Percentiles rank a stretch among this genome's conserved stretches.
Evolutionary conservation across 176 grass and related monocot genomes (phyloP).

Genomic region (Luzula sylvatica): DNA sequence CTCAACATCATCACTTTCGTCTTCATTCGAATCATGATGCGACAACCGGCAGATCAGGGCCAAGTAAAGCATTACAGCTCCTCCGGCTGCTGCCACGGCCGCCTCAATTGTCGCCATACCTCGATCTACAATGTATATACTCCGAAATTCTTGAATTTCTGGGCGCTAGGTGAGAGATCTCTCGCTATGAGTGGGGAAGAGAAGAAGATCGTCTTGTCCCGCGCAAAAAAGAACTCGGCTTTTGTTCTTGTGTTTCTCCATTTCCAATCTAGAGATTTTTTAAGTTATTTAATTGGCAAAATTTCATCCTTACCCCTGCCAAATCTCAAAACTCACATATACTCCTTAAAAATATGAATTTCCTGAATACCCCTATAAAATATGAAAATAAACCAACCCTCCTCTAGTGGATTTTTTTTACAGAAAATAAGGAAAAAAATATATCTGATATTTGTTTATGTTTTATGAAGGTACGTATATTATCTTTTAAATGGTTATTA

Average conservation of each 20-base stretch:
- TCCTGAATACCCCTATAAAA: neutral
- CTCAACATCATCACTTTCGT: neutral
- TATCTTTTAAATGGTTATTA: no score
- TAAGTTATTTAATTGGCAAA: neutral
- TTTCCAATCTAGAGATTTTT: neutral
- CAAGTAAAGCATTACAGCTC: slow-evolving; percentile 23
- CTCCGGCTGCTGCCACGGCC: slow-evolving; percentile 22
- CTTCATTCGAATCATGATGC: slow-evolving; percentile 11
- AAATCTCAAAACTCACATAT: neutral
- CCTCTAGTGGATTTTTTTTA: no score
- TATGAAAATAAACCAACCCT: neutral
- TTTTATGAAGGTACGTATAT: no score
- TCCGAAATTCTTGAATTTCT: neutral
- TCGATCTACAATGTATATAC: slow-evolving; percentile 24
- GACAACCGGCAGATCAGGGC: slow-evolving; percentile 21
- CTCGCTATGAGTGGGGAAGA: neutral
- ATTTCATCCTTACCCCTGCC: neutral
- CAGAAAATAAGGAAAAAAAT: no score
- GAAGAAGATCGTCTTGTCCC: slow-evolving; percentile 16
- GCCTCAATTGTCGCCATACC: slow-evolving; percentile 31
- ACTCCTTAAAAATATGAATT: neutral
- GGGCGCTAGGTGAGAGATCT: slow-evolving; percentile 3
- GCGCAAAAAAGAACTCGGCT: slow-evolving; percentile 1
- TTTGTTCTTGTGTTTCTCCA: neutral
- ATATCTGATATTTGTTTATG: no score